phyloP scores from a whole-genome alignment of 140 eudicot species.

The Senecio squalidus region DNA sequence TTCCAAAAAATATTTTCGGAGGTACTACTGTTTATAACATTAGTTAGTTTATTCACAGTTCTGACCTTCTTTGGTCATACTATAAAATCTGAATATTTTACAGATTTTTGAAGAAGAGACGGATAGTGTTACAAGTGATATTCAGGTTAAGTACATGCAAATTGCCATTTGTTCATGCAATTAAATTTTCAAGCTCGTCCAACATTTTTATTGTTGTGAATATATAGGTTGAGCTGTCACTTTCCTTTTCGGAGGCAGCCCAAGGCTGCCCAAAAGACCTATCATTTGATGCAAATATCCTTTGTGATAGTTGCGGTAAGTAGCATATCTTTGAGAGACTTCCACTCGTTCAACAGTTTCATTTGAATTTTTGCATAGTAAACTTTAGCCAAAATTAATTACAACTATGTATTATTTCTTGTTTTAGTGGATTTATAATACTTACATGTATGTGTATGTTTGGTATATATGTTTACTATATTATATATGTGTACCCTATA shows the following conservation, averaged over 20 bases:
- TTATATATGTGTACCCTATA: too few relatives aligned
- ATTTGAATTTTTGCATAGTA: background rate
- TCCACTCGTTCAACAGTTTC: background rate
- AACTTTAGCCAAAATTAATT: background rate
- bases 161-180: background rate
- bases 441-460: too few relatives aligned
- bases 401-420: background rate
- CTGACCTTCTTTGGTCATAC: background rate
- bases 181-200: background rate
- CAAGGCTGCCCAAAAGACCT: background rate
- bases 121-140: too few relatives aligned
- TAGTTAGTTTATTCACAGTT: background rate
- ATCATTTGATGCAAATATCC: background rate
- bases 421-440: too few relatives aligned
- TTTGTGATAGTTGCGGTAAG: background rate
- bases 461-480: too few relatives aligned
- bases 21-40: constrained; percentile 37
- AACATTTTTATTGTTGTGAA: background rate
- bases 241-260: background rate
- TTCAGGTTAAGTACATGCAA: background rate
- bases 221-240: background rate
- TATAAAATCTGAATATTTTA: background rate
- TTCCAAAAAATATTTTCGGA: constrained; percentile 85
- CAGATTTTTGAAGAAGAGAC: background rate
- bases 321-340: background rate